Conservation (phyloP, 768 basidiomycete genomes). For the Tricholoma saponaceum region DNA sequence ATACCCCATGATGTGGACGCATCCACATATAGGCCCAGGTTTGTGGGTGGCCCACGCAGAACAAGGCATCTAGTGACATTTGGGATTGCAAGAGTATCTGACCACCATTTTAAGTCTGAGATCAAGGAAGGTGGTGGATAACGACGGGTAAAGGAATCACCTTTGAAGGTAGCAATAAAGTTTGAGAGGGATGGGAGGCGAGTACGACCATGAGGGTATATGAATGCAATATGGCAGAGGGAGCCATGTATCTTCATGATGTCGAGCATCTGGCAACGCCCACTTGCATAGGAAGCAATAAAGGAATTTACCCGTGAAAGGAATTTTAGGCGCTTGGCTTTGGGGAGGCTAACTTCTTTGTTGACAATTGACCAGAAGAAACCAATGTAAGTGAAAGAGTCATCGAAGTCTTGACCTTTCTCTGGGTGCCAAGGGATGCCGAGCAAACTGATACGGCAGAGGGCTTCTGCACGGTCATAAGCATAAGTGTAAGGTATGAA, state of each 20-base stretch:
- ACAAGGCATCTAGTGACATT: background rate
- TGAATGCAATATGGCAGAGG: constrained; percentile 27
- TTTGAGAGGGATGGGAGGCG: constrained; percentile 20
- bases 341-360: constrained; percentile 24
- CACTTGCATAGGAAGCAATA: background rate
- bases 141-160: constrained; percentile 6
- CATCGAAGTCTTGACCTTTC: constrained; percentile 21
- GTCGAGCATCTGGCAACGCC: constrained; percentile 14
- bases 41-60: background rate
- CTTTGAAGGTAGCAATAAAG: constrained; percentile 18
- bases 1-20: constrained; percentile 1
- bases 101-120: constrained; percentile 29
- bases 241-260: constrained; percentile 25
- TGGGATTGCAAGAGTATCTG: background rate
- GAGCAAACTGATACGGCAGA: constrained; percentile 13
- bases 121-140: constrained; percentile 17
- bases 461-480: constrained; percentile 14
- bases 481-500: constrained; percentile 10
- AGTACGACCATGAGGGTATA: constrained; percentile 17
- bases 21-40: background rate
- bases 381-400: constrained; percentile 24
- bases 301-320: constrained; percentile 15
- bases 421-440: constrained; percentile 25
- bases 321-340: constrained; percentile 26
- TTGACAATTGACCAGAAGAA: constrained; percentile 28